Base-by-base conservation (phyloP, 192 early-diverging fungal species). In the Backusella westeae region DNA sequence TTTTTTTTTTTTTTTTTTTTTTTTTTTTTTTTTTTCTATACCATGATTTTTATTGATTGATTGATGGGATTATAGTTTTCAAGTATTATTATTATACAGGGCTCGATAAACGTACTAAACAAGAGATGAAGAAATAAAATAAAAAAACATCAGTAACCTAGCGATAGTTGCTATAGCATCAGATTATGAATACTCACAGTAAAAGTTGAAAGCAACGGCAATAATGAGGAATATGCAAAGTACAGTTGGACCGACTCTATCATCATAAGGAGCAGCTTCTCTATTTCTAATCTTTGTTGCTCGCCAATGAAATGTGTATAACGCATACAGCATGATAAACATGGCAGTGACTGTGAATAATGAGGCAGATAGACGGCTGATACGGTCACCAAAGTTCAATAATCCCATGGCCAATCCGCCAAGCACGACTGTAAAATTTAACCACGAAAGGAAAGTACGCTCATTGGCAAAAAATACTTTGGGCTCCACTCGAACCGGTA, bases 401-500 rank as follows among this genome's bases (percentile, higher is more conserved):
- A 94, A 75, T 1, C 92, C 92, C 39, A 94, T 86, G 7, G 91
- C 91, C 26, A 94, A 84, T n/a, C 90, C 90, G 7, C 91, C 92
- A 56, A 94, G 79, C 17, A 94, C 85, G 38, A 92, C 90, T 19
- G 92, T 87, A 81, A 96, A 94, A 77, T 93, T 92, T 46, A 96
- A 85, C 94, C 94, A 97, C 5, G 95, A 91, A 46, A 96, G 83
- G 71, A 96, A 96, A 2, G 96, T 97, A 29, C 96, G 89, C 83
- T 97, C 96, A 80, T 97, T 97, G 38, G 95, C 95, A 81, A 97
- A 96, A 78, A 95, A 96, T 34, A 96, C 93, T 77, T 97, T 97
- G 71, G 94, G 94, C 53, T 95, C 93, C 12, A 94, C 87, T 17
- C 92, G 87, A 39, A 91, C 85, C 1, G 93, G 93, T 3, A 93